Evolutionary conservation across 2,329 filamentous ascomycete genomes (phyloP).

Genomic region (Dendryphion nanum): DNA sequence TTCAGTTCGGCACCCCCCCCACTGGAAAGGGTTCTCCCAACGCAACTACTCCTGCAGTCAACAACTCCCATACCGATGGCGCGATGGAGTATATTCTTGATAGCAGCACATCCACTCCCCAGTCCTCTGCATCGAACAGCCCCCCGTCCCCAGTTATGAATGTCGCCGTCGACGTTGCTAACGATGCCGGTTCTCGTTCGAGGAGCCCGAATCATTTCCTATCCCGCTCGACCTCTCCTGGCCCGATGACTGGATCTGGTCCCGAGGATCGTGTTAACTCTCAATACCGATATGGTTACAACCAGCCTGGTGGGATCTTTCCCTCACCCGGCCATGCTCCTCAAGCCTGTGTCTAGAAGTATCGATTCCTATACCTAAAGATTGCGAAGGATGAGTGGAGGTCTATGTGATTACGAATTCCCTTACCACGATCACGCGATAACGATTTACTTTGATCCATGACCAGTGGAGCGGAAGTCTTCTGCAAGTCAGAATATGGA

Average conservation of each 20-base stretch:
- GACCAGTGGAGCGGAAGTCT: conserved; percentile 37
- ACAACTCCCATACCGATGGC: conserved; percentile 27
- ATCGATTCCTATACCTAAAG: background rate
- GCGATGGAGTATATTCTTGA: conserved; percentile 27
- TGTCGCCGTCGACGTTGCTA: conserved; percentile 40
- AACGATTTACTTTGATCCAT: conserved; percentile 28
- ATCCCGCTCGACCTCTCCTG: conserved; percentile 44
- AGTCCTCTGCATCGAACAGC: conserved; percentile 37
- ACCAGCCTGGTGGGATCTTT: conserved; percentile 44
- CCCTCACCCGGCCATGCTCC: conserved; percentile 45
- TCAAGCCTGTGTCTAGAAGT: conserved; percentile 37
- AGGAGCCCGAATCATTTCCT: conserved; percentile 35
- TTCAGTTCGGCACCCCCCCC: conserved; percentile 51
- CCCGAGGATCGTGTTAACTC: conserved; percentile 42
- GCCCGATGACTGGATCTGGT: conserved; percentile 39
- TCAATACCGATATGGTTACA: conserved; percentile 41
- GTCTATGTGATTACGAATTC: conserved; percentile 30
- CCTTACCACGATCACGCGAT: conserved; percentile 33
- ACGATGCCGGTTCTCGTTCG: conserved; percentile 25
- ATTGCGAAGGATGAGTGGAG: background rate
- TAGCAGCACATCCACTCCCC: conserved; percentile 26
- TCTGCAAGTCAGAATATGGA: conserved; percentile 14
- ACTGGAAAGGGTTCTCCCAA: conserved; percentile 41
- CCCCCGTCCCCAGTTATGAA: conserved; percentile 35
- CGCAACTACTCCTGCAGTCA: conserved; percentile 22